Conservation (phyloP, 805 yeast species). For the Candida boidinii region DNA sequence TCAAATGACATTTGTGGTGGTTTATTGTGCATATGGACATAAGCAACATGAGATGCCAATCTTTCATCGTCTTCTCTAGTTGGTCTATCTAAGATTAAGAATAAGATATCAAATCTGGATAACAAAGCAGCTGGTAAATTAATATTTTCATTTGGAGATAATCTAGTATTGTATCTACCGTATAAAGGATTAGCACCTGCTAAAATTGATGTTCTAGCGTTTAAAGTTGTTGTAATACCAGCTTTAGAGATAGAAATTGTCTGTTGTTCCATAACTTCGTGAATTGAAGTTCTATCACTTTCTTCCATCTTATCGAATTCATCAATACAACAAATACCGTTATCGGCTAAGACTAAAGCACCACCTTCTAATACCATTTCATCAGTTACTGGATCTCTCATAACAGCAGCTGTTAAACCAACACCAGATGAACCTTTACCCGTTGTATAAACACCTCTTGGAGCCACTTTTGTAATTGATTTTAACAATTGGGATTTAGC, state of each 20-base stretch:
- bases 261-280: slow-evolving; percentile 99
- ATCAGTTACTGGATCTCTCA: slow-evolving; percentile 98
- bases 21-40: slow-evolving; percentile 85
- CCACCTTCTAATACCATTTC: slow-evolving; percentile 98
- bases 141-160: slow-evolving; percentile 91
- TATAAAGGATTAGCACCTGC: slow-evolving; percentile 99
- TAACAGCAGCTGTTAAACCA: slow-evolving; percentile 97
- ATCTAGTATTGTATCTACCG: slow-evolving; percentile 85
- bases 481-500: slow-evolving; percentile 95
- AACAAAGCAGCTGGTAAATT: slow-evolving; percentile 93
- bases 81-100: slow-evolving; percentile 80
- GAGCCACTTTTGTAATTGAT: slow-evolving; percentile 86
- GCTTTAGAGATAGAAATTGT: slow-evolving; percentile 96
- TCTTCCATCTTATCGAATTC: slow-evolving; percentile 99
- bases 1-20: slow-evolving; percentile 74
- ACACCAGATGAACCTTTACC: slow-evolving; percentile 99
- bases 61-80: slow-evolving; percentile 70
- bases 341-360: slow-evolving; percentile 92
- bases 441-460: slow-evolving; percentile 94
- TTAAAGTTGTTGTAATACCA: slow-evolving; percentile 91
- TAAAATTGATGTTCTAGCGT: slow-evolving; percentile 89
- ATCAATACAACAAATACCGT: slow-evolving; percentile 97
- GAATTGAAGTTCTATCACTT: slow-evolving; percentile 92
- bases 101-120: slow-evolving; percentile 89
- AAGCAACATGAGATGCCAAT: slow-evolving; percentile 90